Percentiles rank a stretch among this genome's conserved stretches.
Conservation (phyloP, 192 early-diverging fungal species). For the Umbelopsis ramanniana region DNA sequence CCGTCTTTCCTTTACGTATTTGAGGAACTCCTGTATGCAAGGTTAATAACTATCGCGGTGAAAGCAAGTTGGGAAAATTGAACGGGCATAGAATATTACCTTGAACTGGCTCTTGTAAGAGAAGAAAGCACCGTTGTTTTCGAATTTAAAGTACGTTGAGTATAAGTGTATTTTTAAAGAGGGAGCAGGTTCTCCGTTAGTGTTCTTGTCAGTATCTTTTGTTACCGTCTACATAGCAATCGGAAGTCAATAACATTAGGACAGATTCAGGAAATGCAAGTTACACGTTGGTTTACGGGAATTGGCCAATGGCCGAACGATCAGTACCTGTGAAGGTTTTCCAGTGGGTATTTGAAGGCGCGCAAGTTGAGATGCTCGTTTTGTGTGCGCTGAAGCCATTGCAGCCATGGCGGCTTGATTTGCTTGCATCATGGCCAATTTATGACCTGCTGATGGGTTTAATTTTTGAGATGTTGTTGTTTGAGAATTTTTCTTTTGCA, state of each 20-base stretch:
- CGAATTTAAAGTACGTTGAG: constrained; percentile 77
- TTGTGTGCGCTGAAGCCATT: constrained; percentile 34
- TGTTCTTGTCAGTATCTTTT: constrained; percentile 20
- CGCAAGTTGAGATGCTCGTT: constrained; percentile 29
- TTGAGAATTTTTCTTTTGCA: constrained; percentile 3
- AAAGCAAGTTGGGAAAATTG: neutral
- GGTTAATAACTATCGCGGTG: neutral
- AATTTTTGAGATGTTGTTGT: neutral
- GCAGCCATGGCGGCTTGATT: constrained; percentile 35
- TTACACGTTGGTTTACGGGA: neutral
- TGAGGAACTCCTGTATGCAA: constrained; percentile 50
- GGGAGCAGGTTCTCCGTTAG: constrained; percentile 45
- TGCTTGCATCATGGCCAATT: constrained; percentile 32
- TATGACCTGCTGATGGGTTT: constrained; percentile 16
- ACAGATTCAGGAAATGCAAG: neutral
- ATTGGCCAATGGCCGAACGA: neutral
- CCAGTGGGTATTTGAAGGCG: neutral
- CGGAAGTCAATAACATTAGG: neutral
- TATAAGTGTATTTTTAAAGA: constrained; percentile 71
- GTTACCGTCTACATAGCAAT: neutral
- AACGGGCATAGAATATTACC: constrained; percentile 27
- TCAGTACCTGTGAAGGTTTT: neutral
- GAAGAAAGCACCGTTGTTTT: constrained; percentile 61
- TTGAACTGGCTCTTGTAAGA: constrained; percentile 60
- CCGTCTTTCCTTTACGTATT: constrained; percentile 50